Evolutionary conservation across 805 yeast species (phyloP).

Genomic region (Candida palmyrensis): DNA sequence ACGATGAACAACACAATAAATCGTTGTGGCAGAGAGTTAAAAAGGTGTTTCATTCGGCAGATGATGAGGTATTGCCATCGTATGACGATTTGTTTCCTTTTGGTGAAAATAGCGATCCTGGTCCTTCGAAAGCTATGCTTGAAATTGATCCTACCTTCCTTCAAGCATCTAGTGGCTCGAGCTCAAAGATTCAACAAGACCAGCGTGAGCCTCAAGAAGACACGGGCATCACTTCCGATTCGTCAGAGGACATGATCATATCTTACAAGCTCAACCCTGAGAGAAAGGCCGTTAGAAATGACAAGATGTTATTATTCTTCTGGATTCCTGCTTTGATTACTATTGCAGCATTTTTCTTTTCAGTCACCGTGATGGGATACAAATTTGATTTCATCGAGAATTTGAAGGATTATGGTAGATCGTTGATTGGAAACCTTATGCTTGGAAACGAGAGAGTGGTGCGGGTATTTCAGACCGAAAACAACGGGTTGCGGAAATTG

Average conservation of each 20-base stretch:
- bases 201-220: constrained; percentile 18
- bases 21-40: constrained; percentile 42
- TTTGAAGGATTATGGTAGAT: constrained; percentile 28
- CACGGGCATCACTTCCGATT: constrained; percentile 31
- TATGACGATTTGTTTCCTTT: constrained; percentile 74
- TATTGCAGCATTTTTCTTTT: constrained; percentile 45
- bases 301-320: constrained; percentile 80
- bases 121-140: no score
- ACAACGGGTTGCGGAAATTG: constrained; percentile 2
- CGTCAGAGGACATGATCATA: constrained; percentile 40
- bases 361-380: constrained; percentile 37
- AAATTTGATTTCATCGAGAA: constrained; percentile 31
- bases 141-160: not conserved
- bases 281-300: constrained; percentile 55
- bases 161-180: not conserved
- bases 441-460: constrained; percentile 39
- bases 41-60: constrained; percentile 33
- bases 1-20: constrained; percentile 1
- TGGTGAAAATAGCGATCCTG: constrained; percentile 16
- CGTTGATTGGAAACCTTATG: constrained; percentile 35
- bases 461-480: constrained; percentile 24
- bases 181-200: constrained; percentile 4
- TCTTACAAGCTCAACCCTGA: constrained; percentile 36
- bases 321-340: constrained; percentile 79
- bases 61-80: constrained; percentile 47